These are phyloP conservation scores for Gracilaria domingensis DNA, from an alignment of 23 red algal species.

Conservation along the genomic window DNA sequence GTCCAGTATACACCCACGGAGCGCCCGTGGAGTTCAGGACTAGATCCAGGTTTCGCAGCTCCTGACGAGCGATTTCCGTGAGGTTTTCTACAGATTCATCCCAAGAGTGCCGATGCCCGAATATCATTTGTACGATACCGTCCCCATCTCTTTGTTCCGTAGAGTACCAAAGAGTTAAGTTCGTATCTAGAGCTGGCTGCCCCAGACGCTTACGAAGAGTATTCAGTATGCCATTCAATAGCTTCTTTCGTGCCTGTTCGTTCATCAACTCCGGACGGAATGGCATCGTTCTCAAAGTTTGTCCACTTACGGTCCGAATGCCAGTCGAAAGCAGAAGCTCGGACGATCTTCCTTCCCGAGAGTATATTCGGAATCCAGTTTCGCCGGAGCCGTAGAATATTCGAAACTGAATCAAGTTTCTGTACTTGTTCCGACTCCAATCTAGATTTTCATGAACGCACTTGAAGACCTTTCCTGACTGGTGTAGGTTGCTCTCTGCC, in stretches of 20 bases:
- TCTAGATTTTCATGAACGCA: background rate
- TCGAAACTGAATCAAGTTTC: background rate
- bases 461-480: background rate
- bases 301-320: background rate
- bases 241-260: background rate
- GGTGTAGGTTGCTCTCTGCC: background rate
- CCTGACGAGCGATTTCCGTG: background rate
- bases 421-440: background rate
- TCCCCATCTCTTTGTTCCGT: background rate
- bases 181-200: background rate
- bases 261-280: background rate
- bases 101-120: background rate
- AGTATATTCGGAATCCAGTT: background rate
- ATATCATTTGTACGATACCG: background rate
- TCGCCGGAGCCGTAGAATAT: background rate
- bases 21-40: background rate
- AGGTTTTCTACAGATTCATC: background rate
- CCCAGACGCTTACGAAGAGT: background rate
- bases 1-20: background rate
- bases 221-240: constrained; percentile 8
- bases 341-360: background rate
- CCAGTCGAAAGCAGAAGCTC: background rate
- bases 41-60: background rate
- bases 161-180: background rate
- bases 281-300: background rate